Conservation (phyloP, 2,329 filamentous ascomycete genomes). For the Chrysosphaeria jannelii region DNA sequence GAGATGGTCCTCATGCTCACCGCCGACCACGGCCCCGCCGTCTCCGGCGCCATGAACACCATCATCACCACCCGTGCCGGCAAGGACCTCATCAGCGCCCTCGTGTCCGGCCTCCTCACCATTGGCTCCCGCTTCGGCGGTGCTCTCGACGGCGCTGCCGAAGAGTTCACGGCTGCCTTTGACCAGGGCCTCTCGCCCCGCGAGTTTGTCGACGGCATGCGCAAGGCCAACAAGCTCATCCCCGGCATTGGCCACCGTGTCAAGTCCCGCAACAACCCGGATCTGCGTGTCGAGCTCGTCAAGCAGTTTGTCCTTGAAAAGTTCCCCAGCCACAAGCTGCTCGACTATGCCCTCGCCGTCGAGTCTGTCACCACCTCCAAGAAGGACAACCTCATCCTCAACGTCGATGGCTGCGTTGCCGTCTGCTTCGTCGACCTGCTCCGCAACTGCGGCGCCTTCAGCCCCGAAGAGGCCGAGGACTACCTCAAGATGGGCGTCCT, state of each 20-base stretch:
- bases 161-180: conserved; percentile 94
- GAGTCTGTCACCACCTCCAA: conserved; percentile 97
- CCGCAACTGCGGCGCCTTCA: conserved; percentile 95
- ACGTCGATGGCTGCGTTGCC: conserved; percentile 92
- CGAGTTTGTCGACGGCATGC: conserved; percentile 97
- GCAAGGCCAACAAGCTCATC: conserved; percentile 99
- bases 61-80: conserved; percentile 98
- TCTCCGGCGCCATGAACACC: conserved; percentile 99
- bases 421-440: conserved; percentile 97
- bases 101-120: conserved; percentile 89
- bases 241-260: conserved; percentile 97
- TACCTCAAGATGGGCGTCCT: conserved; percentile 98
- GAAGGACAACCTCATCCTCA: conserved; percentile 99
- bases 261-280: conserved; percentile 99
- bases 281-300: conserved; percentile 96
- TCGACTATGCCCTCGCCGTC: conserved; percentile 93
- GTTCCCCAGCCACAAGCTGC: conserved; percentile 93
- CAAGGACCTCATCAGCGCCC: conserved; percentile 87
- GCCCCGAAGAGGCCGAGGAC: conserved; percentile 83
- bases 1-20: conserved; percentile 99
- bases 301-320: conserved; percentile 96
- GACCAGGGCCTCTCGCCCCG: conserved; percentile 95
- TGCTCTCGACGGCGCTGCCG: conserved; percentile 87
- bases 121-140: conserved; percentile 97
- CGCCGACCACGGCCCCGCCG: conserved; percentile 92